Evolutionary conservation across 805 yeast species (phyloP).

Genomic region (Pachysolen tannophilus): DNA sequence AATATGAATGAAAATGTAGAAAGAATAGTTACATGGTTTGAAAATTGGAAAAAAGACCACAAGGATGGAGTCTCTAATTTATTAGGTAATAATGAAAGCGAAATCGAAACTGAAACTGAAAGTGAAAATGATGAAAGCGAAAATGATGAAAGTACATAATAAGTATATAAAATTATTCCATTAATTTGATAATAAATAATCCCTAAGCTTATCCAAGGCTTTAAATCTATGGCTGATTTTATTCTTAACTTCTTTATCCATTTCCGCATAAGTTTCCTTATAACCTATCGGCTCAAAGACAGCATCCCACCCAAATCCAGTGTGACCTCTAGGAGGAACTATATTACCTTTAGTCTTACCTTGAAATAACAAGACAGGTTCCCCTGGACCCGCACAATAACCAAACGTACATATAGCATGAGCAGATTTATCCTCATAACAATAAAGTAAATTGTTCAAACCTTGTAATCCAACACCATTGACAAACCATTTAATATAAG

Average conservation of each 20-base stretch:
- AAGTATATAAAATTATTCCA: too few species aligned
- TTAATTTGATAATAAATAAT: conserved; percentile 29
- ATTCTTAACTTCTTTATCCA: conserved; percentile 73
- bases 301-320: conserved; percentile 92
- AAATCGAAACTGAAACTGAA: conserved; percentile 6
- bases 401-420: conserved; percentile 90
- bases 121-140: background rate
- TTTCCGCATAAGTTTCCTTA: conserved; percentile 78
- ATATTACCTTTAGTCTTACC: conserved; percentile 79
- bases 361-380: conserved; percentile 68
- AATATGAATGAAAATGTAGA: conserved; percentile 79
- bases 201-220: conserved; percentile 69
- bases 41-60: conserved; percentile 63
- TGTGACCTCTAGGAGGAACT: conserved; percentile 71
- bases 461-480: conserved; percentile 68
- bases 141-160: background rate
- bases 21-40: conserved; percentile 67
- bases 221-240: conserved; percentile 78
- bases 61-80: conserved; percentile 55
- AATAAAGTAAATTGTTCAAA: conserved; percentile 66
- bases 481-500: conserved; percentile 84
- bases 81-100: conserved; percentile 16
- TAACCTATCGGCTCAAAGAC: conserved; percentile 78
- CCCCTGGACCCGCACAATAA: conserved; percentile 74
- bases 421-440: conserved; percentile 80